Evolutionary conservation across 768 basidiomycete species (phyloP).

Genomic region (Kwoniella pini): DNA sequence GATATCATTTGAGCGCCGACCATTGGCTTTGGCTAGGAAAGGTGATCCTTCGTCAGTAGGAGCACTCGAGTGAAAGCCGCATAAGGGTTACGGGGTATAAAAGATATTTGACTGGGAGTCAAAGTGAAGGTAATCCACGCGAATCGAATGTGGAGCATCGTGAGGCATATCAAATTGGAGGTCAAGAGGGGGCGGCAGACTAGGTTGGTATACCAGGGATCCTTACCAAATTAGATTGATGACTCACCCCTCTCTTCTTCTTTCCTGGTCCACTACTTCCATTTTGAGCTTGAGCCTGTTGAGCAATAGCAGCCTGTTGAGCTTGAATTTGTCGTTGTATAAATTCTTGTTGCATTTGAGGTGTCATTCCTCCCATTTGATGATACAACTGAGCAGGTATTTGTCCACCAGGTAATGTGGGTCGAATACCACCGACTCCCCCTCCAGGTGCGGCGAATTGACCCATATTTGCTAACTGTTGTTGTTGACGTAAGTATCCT

Average conservation of each 20-base stretch:
- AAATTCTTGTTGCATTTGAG: conserved; percentile 15
- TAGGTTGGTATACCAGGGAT: no score
- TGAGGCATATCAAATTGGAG: background rate
- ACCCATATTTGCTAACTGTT: conserved; percentile 23
- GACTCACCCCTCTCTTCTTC: conserved; percentile 28
- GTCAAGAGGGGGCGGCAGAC: background rate
- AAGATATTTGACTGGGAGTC: no score
- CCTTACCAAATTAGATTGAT: background rate
- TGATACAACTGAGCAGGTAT: background rate
- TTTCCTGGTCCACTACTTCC: conserved; percentile 5
- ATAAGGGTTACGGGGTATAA: no score
- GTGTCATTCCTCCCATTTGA: conserved; percentile 11
- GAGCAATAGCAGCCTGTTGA: conserved; percentile 9
- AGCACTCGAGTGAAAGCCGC: no score
- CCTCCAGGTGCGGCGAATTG: background rate
- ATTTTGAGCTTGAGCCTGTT: conserved; percentile 4
- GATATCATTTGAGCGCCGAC: conserved; percentile 18
- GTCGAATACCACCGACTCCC: background rate
- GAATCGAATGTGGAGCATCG: no score
- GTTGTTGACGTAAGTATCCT: conserved; percentile 30
- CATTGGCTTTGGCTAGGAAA: conserved; percentile 17
- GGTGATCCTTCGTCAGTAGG: no score
- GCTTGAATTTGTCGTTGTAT: conserved; percentile 7
- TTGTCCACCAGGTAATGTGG: background rate
- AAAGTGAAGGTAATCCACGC: no score